Percentiles rank a stretch among this genome's conserved stretches.
phyloP scores from a whole-genome alignment of 2,329 filamentous ascomycete species.

The Metarhizium humberi region DNA sequence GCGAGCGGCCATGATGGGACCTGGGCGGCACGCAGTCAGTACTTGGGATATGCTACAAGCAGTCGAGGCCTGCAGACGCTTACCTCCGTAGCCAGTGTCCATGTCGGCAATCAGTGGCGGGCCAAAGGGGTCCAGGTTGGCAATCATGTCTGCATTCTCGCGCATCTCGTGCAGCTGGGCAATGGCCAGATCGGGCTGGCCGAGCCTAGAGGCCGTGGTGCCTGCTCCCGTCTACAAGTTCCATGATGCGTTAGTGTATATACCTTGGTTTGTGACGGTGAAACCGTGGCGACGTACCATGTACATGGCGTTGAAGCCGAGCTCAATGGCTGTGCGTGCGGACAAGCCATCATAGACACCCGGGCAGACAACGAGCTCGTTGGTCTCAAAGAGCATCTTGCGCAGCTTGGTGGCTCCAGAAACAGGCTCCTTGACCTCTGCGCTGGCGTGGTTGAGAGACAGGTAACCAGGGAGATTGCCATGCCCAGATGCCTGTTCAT shows the following conservation, averaged over 20 bases:
- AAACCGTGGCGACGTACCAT: constrained; percentile 40
- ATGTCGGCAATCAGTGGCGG: constrained; percentile 53
- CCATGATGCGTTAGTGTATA: not conserved
- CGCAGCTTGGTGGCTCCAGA: constrained; percentile 27
- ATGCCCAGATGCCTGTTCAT: not conserved
- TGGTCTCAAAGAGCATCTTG: constrained; percentile 27
- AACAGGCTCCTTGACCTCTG: constrained; percentile 8
- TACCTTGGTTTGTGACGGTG: too few species aligned
- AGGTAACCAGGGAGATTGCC: constrained; percentile 2
- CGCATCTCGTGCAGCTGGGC: constrained; percentile 55
- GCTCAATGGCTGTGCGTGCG: constrained; percentile 50
- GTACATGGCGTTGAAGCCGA: constrained; percentile 56
- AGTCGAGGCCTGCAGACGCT: constrained; percentile 1
- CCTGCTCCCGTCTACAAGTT: constrained; percentile 49
- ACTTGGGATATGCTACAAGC: not conserved
- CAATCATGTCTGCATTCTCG: constrained; percentile 54
- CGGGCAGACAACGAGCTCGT: constrained; percentile 46
- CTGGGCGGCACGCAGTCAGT: constrained; percentile 9
- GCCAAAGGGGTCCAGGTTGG: constrained; percentile 42
- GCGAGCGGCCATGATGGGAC: constrained; percentile 41
- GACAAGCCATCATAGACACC: constrained; percentile 62
- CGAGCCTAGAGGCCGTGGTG: constrained; percentile 51
- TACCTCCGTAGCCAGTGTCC: constrained; percentile 48
- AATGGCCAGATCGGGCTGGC: constrained; percentile 54
- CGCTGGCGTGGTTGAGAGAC: constrained; percentile 7